Conservation (phyloP, 1,284 basidiomycete genomes). For the Ceratobasidium sp. region DNA sequence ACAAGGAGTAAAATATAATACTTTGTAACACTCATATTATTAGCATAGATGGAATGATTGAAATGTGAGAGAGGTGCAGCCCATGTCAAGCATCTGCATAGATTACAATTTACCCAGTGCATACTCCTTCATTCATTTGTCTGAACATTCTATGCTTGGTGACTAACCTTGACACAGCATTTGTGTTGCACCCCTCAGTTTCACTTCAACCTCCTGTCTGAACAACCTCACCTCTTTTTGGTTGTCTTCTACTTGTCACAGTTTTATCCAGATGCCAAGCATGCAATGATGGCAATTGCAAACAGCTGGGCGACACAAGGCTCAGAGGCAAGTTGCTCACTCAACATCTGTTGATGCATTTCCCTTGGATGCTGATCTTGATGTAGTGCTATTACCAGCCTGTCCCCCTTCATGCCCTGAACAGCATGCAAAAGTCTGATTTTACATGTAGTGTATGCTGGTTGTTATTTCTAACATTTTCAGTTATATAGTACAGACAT, state of each 20-base stretch:
- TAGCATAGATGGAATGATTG: too few relatives aligned
- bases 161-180: not conserved
- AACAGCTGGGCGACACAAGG: not conserved
- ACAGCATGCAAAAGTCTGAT: too few relatives aligned
- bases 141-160: too few relatives aligned
- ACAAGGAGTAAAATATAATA: too few relatives aligned
- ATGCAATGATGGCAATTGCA: not conserved
- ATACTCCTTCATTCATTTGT: not conserved
- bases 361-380: not conserved
- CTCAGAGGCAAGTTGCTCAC: not conserved
- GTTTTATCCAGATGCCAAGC: slow-evolving; percentile 15
- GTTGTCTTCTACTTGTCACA: slow-evolving; percentile 4
- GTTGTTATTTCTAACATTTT: too few relatives aligned
- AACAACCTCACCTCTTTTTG: not conserved
- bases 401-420: too few relatives aligned
- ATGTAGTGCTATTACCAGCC: not conserved
- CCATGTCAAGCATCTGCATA: too few relatives aligned
- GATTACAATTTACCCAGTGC: slow-evolving; percentile 4
- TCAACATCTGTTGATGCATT: too few relatives aligned
- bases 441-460: not conserved
- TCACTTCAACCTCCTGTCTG: not conserved
- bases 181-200: not conserved
- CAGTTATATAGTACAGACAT: too few relatives aligned
- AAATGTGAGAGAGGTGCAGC: too few relatives aligned
- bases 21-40: too few relatives aligned